Conservation (phyloP, 129 eudicot genomes). For the Lactuca saligna region DNA sequence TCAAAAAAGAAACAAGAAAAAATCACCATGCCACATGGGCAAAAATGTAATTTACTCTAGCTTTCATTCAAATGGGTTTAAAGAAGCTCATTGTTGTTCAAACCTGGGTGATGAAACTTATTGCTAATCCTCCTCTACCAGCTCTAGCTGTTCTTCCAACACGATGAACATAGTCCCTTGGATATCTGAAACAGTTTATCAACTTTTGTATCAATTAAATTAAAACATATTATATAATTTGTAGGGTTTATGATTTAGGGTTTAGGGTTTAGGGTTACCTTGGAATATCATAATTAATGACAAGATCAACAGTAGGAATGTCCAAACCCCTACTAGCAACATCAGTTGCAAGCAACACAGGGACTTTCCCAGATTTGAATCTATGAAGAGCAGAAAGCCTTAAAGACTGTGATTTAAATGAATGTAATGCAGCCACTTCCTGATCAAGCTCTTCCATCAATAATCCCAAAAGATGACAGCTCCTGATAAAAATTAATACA, state of each 20-base stretch:
- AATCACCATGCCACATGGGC: too few species aligned
- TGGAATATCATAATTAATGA: slow-evolving; percentile 83
- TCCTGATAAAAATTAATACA: slow-evolving; percentile 34
- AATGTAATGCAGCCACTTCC: slow-evolving; percentile 78
- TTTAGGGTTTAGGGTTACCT: slow-evolving; percentile 39
- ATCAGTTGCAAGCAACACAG: slow-evolving; percentile 76
- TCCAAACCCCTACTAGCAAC: slow-evolving; percentile 93
- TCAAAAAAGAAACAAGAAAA: too few species aligned
- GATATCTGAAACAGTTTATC: slow-evolving; percentile 42
- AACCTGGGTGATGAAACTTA: slow-evolving; percentile 79
- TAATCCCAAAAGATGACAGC: slow-evolving; percentile 62
- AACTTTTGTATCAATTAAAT: neutral
- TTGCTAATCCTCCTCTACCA: slow-evolving; percentile 86
- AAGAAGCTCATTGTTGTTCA: neutral
- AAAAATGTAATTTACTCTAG: too few species aligned
- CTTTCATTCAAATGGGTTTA: neutral
- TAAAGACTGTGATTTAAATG: slow-evolving; percentile 70
- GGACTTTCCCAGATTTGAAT: slow-evolving; percentile 84
- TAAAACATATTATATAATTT: neutral
- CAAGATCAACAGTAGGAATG: slow-evolving; percentile 94
- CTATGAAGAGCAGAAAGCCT: slow-evolving; percentile 81
- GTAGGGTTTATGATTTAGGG: neutral
- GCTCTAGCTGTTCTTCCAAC: slow-evolving; percentile 99
- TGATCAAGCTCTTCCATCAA: slow-evolving; percentile 77
- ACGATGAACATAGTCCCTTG: slow-evolving; percentile 91